phyloP scores from a whole-genome alignment of 495 filamentous ascomycete species.

The Neurospora terricola region DNA sequence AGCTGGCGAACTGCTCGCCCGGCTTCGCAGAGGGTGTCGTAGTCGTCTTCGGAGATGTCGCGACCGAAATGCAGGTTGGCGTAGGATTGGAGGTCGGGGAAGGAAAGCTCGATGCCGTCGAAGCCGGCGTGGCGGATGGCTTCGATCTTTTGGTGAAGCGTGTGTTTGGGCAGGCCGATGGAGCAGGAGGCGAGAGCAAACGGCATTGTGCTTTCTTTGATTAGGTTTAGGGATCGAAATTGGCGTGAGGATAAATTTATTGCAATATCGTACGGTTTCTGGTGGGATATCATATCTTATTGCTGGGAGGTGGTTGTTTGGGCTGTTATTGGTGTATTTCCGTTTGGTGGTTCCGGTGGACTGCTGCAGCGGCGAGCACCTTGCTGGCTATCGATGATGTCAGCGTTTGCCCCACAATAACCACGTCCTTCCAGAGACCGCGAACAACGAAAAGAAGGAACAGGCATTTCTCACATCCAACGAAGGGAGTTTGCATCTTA shows the following conservation, averaged over 20 bases:
- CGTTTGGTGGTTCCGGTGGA: not conserved
- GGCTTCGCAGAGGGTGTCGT: slow-evolving; percentile 39
- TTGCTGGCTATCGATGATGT: not conserved
- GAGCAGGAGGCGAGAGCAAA: slow-evolving; percentile 14
- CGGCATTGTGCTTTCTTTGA: not conserved
- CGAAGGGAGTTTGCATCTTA: too few species aligned
- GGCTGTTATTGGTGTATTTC: not conserved
- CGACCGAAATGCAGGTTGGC: slow-evolving; percentile 39
- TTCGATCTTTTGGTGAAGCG: slow-evolving; percentile 53
- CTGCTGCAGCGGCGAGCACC: not conserved
- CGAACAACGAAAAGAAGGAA: not conserved
- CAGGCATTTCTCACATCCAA: too few species aligned
- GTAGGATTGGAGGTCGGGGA: slow-evolving; percentile 64
- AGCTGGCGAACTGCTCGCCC: slow-evolving; percentile 42
- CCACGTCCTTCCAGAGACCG: not conserved
- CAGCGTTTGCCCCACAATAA: not conserved
- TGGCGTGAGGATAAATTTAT: not conserved
- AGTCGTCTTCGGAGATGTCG: slow-evolving; percentile 47
- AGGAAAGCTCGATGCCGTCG: slow-evolving; percentile 61
- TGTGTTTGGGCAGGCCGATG: slow-evolving; percentile 28
- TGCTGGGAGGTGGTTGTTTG: not conserved
- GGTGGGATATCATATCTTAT: not conserved
- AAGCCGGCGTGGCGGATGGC: slow-evolving; percentile 61
- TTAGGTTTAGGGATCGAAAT: not conserved
- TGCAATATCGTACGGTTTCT: not conserved